Conservation (phyloP, 129 eudicot species). For the Silybum marianum region DNA sequence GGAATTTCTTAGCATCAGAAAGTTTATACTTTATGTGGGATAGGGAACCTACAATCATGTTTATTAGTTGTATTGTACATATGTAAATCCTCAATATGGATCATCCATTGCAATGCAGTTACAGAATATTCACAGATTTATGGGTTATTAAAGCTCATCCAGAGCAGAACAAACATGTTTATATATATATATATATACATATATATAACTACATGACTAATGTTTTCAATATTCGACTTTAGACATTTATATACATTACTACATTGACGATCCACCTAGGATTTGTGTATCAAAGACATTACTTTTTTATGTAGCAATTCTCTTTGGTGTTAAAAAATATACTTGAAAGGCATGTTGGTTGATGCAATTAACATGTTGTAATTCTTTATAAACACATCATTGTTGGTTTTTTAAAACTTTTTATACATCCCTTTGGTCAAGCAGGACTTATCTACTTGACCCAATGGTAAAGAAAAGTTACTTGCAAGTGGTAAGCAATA, state of each 20-base stretch:
- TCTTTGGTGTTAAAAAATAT: background rate
- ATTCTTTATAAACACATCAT: background rate
- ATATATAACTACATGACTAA: background rate
- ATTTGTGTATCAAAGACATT: background rate
- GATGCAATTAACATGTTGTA: background rate
- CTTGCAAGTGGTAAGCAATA: background rate
- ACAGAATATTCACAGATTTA: no score
- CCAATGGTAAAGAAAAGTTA: background rate
- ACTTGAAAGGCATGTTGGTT: background rate
- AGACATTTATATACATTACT: no score
- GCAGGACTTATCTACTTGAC: background rate
- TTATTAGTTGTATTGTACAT: background rate
- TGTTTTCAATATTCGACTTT: background rate
- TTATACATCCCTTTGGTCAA: background rate
- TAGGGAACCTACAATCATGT: background rate
- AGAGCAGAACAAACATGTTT: background rate
- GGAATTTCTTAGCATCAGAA: background rate
- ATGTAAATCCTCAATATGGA: no score
- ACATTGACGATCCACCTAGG: background rate
- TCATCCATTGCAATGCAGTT: no score
- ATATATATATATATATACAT: no score
- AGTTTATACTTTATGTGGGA: background rate
- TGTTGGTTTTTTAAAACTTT: background rate
- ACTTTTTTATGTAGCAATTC: background rate
- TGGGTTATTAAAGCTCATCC: background rate